Evolutionary conservation across 768 basidiomycete species (phyloP), one percentile per base, ranked within the genome.

Genomic region (Pleurotus tuoliensis): DNA sequence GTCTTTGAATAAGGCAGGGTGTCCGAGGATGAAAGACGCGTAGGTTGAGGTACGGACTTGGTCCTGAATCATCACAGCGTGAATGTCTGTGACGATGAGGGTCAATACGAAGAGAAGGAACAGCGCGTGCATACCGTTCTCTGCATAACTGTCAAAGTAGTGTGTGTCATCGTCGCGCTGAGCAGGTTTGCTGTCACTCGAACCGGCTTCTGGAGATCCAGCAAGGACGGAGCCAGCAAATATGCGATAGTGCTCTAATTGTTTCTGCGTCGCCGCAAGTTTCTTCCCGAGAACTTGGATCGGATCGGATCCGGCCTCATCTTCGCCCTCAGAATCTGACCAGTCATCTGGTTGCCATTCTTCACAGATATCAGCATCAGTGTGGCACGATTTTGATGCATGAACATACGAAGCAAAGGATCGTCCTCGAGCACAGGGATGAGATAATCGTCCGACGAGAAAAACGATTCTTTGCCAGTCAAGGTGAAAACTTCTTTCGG

Each of bases 11-110:
- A 94, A 72, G 5, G 77, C 67, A 0, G 93, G 88, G 67, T 88
- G 94, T 5, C 82, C 84, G 24, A 95, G 76, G 68, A 98, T 95
- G 72, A 92, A 98, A 16, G 88, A 81, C 9, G 92, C 93, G 68
- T 98, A 98, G 1, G 93, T 87, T 20, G 94, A 86, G 1, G 96
- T 98, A 54, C 96, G 82, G 47, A 95, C 91, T 76, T 88, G 88
- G 67, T 98, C 96, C 65, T 92, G 89, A 56, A 98, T 90, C 96
- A 98, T 98, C 59, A 93, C 82, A 27, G 94, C 90, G 67, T 98
- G 96, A 49, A 97, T 95, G 61, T 97, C 93, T 94, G 27, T 24
- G 53, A 30, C 7, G 6, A 4, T 34, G 4, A 4, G 30, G 0
- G 30, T 34, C 30, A 3, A 34, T 34, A 2, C 2, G 7, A 34